Evolutionary conservation across 2,329 filamentous ascomycete species (phyloP), one percentile per base, ranked within the genome.

Genomic region (Fusarium sterilihyphosum): DNA sequence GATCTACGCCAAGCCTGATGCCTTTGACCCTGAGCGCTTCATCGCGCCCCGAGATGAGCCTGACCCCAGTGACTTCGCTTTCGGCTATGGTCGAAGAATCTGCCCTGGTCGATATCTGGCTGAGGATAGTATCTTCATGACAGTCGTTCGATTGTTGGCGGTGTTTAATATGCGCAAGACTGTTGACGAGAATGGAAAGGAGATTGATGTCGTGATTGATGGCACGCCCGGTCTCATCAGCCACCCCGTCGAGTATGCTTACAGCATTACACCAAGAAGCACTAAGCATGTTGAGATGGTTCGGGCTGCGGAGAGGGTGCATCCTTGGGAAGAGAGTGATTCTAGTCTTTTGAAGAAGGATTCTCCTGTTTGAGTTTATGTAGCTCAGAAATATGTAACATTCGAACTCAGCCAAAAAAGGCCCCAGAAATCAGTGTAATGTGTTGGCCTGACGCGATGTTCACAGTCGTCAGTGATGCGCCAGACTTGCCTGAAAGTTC

Each of bases 1-100:
- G 60, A 88, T 89, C 3, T 93, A 94, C 79, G 85, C 88, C 1
- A 68, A 82, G 16, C 82, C 82, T 2, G 63, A 66, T 4, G 22
- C 29, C 3, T 84, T 84, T 38, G 70, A 83, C 6, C 82, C 81
- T 0, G 78, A 81, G 18, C 73, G 82, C 12, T 83, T 77, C 65
- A 71, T 85, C 2, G 49, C 58, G 11, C 77, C 79, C 11, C 68
- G 78, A 4, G 78, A 79, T 11, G 79, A 80, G 22, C 80, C 79
- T 5, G 80, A 84, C 20, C 82, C 83, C 1, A 54, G 33, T 59
- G 77, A 65, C 6, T 43, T 70, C 26, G 77, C 73, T 6, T 85
- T 83, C 52, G 83, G 82, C 0, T 84, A 80, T 35, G 83, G 83
- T 5, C 80, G 83, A 0, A 76, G 83, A 40, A 77, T 81, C 22